These are phyloP conservation scores for Erodium trifolium DNA, from an alignment of 441 rosid species.

Conservation along the genomic window DNA sequence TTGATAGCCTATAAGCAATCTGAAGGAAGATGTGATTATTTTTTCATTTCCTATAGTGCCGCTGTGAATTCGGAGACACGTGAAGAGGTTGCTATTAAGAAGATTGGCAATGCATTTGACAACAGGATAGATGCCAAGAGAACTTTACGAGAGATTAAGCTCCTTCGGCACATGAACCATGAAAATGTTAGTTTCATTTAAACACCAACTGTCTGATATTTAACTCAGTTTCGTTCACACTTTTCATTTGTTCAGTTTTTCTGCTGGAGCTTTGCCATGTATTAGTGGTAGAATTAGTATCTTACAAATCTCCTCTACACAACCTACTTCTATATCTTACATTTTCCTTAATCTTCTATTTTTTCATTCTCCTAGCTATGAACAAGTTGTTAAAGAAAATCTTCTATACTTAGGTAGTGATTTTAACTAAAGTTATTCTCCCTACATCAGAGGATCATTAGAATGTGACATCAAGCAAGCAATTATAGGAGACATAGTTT, in stretches of 20 bases:
- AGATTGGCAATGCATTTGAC: too few relatives aligned
- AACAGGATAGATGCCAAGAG: constrained; percentile 28
- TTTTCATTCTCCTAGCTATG: not conserved
- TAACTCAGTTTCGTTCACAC: not conserved
- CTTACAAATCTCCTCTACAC: not conserved
- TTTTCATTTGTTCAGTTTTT: not conserved
- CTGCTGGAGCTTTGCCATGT: not conserved
- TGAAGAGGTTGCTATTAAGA: too few relatives aligned
- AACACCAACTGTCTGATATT: not conserved
- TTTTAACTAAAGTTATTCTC: not conserved
- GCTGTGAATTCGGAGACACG: too few relatives aligned
- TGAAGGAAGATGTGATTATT: not conserved
- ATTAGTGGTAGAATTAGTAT: not conserved
- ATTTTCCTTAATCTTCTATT: not conserved
- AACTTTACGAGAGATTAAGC: constrained; percentile 89
- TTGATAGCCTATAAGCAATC: not conserved
- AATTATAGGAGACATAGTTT: not conserved
- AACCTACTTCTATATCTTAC: not conserved
- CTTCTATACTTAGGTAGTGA: not conserved
- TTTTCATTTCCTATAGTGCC: constrained; percentile 12
- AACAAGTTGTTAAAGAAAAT: not conserved
- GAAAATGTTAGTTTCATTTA: constrained; percentile 48
- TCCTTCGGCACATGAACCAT: constrained; percentile 91
- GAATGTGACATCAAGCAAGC: not conserved
- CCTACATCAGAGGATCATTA: not conserved